phyloP scores from a whole-genome alignment of 2,329 filamentous ascomycete species.

The Fusarium tuaranense region DNA sequence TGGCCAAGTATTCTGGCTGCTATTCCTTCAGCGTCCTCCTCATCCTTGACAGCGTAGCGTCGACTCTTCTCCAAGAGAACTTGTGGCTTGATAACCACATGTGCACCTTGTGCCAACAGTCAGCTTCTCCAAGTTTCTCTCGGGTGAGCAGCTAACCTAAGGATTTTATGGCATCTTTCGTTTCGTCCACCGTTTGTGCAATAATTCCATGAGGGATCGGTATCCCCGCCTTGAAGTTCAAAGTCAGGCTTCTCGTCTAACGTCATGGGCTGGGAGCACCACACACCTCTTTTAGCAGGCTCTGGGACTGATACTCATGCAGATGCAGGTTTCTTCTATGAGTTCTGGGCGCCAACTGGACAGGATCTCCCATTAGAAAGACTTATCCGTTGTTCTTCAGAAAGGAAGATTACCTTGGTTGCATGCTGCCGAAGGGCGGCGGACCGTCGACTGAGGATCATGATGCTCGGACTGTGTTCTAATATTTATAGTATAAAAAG shows the following conservation, averaged over 20 bases:
- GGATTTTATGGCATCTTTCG: conserved; percentile 28
- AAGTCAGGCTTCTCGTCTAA: no score
- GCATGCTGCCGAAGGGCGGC: fast-evolving
- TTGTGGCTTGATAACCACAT: conserved; percentile 45
- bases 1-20: conserved; percentile 30
- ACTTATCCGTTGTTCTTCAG: neutral
- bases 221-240: conserved; percentile 42
- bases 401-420: neutral
- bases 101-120: conserved; percentile 23
- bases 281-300: conserved; percentile 5
- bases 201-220: conserved; percentile 40
- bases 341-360: fast-evolving
- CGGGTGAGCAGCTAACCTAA: conserved; percentile 33
- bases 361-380: neutral
- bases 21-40: neutral
- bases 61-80: neutral
- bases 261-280: no score
- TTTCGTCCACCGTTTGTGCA: conserved; percentile 38
- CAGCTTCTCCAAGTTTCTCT: neutral
- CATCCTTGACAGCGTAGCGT: neutral
- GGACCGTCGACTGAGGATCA: neutral
- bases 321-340: conserved; percentile 18
- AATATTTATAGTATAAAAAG: neutral
- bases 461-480: neutral
- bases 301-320: conserved; percentile 26